Base-by-base conservation (phyloP, 2,329 filamentous ascomycete genomes). In the Aureobasidium uvarum region DNA sequence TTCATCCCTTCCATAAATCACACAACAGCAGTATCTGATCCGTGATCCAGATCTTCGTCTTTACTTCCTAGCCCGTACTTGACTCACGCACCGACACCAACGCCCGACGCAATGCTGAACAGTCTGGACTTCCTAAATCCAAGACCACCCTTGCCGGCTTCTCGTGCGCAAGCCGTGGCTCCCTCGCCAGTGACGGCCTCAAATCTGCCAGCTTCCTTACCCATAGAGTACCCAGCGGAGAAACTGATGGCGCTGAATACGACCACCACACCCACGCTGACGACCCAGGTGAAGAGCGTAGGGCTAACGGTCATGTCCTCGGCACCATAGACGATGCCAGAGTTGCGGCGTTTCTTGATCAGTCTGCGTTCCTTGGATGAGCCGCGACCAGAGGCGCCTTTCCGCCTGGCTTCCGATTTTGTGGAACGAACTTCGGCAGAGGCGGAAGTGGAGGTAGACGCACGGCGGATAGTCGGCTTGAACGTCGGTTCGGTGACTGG, bases 181-280 rank as follows among this genome's bases (percentile, higher is more conserved):
- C 72, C 52, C 20, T 70, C 70, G 31, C 71, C 70, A 5, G 50
- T 70, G 16, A 52, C 63, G 7, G 64, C 80, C 71, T 87, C 85
- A 2, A 81, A 76, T 60, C 80, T 78, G 1, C 84, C 85, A 5
- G 84, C 81, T 68, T 88, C 85, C 64, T 81, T 81, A 13, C 86
- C 86, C 16, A 87, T 79, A 16, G 84, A 82, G 70, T 88, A 88
- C 1, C 86, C 86, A 4, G 86, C 86, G 0, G 84, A 84, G 73
- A 88, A 89, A 70, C 85, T 86, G 67, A 88, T 81, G 2, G 86
- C 86, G 18, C 84, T 86, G 64, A 88, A 83, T 0, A 88, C 79
- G 2, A 88, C 84, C 1, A 88, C 84, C 20, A 88, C 85, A 2
- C 86, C 85, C 0, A 86, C 86, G 56, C 84, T 86, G 54, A 88